These are phyloP conservation scores for Lactifluus echinatus DNA, from an alignment of 768 basidiomycete genomes.

Conservation along the genomic window DNA sequence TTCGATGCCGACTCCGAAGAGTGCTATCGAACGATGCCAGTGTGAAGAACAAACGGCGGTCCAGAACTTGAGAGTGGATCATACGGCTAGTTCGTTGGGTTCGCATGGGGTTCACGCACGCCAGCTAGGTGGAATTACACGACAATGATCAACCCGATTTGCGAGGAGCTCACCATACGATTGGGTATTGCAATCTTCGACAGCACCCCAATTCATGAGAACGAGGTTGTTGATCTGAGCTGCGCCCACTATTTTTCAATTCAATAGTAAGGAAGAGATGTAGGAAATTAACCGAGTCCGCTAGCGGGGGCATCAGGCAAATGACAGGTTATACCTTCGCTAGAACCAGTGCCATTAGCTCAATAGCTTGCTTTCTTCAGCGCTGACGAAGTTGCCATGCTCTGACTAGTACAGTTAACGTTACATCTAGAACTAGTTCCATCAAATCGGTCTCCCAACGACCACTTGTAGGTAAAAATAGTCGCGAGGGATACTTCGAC, in stretches of 20 bases:
- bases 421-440: no score
- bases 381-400: no score
- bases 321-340: not conserved
- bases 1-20: not conserved
- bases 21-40: not conserved
- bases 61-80: not conserved
- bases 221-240: not conserved
- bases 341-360: no score
- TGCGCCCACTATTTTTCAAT: not conserved
- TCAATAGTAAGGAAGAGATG: not conserved
- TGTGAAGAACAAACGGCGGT: not conserved
- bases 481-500: no score
- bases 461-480: no score
- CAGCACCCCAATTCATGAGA: not conserved
- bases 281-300: not conserved
- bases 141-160: not conserved
- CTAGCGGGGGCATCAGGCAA: not conserved
- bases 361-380: no score
- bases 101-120: not conserved
- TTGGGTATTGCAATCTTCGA: not conserved
- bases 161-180: not conserved
- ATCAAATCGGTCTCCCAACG: no score
- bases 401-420: no score
- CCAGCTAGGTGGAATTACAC: not conserved
- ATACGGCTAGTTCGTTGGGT: not conserved